Evolutionary conservation across 2,329 filamentous ascomycete genomes (phyloP).

Genomic region (Graphilbum sp.): DNA sequence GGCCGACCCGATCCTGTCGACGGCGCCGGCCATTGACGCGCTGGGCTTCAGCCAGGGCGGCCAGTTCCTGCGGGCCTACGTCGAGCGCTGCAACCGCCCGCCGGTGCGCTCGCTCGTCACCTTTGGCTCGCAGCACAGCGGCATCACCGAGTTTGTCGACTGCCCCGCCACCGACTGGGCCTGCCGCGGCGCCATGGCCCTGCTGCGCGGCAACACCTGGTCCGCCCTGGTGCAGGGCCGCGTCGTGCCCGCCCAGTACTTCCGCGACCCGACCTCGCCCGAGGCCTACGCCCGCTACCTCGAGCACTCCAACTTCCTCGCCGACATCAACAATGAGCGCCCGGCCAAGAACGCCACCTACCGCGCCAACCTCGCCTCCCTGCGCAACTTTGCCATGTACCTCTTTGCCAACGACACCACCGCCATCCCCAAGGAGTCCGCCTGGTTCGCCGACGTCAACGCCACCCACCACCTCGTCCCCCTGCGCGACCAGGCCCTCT

Average conservation of each 20-base stretch:
- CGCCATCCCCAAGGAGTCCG: conserved; percentile 76
- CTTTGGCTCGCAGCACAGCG: conserved; percentile 83
- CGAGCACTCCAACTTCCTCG: conserved; percentile 69
- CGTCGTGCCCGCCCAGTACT: conserved; percentile 91
- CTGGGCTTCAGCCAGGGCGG: conserved; percentile 93
- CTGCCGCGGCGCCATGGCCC: conserved; percentile 62
- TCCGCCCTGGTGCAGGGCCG: conserved; percentile 56
- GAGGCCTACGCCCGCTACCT: conserved; percentile 60
- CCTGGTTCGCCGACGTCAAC: conserved; percentile 84
- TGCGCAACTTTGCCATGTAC: conserved; percentile 77
- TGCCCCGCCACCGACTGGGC: conserved; percentile 61
- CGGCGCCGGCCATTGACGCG: conserved; percentile 72
- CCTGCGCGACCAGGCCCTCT: conserved; percentile 54
- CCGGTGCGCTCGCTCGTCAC: conserved; percentile 68
- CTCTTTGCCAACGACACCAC: conserved; percentile 76
- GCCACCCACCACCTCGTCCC: conserved; percentile 47
- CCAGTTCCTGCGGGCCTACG: conserved; percentile 81
- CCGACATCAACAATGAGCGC: conserved; percentile 93
- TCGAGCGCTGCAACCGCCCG: conserved; percentile 70
- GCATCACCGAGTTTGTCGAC: conserved; percentile 66
- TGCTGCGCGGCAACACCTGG: conserved; percentile 73
- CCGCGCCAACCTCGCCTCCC: conserved; percentile 45
- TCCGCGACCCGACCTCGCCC: conserved; percentile 48
- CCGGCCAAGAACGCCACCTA: conserved; percentile 47
- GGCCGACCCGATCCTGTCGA: conserved; percentile 61